Percentiles rank a stretch among this genome's conserved stretches.
These are phyloP conservation scores for Aureobasidium lini DNA, from an alignment of 2,329 filamentous ascomycete species.

Conservation along the genomic window DNA sequence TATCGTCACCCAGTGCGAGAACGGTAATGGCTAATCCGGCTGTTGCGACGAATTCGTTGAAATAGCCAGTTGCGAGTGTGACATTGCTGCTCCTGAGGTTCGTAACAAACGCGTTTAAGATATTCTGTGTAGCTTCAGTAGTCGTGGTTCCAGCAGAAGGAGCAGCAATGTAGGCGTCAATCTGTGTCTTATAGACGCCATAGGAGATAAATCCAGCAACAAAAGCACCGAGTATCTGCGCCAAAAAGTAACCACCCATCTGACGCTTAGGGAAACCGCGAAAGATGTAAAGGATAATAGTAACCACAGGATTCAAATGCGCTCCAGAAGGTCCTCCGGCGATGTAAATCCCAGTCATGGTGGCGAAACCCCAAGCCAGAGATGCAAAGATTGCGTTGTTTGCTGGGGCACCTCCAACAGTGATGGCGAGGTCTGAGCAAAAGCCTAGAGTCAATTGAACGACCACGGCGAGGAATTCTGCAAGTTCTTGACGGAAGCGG, in stretches of 20 bases:
- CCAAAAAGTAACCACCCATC: slow-evolving; percentile 43
- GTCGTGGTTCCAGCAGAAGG: slow-evolving; percentile 27
- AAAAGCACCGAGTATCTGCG: slow-evolving; percentile 48
- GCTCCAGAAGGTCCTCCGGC: slow-evolving; percentile 37
- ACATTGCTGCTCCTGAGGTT: slow-evolving; percentile 18
- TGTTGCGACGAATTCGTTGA: slow-evolving; percentile 42
- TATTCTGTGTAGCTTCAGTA: slow-evolving; percentile 33
- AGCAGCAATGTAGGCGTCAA: slow-evolving; percentile 26
- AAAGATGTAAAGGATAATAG: slow-evolving; percentile 36
- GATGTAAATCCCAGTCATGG: slow-evolving; percentile 41
- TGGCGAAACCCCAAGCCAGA: slow-evolving; percentile 38
- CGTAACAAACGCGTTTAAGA: slow-evolving; percentile 31
- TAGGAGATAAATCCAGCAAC: slow-evolving; percentile 41
- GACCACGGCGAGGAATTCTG: slow-evolving; percentile 8
- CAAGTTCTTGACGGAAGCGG: slow-evolving; percentile 1
- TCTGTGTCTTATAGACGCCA: slow-evolving; percentile 34
- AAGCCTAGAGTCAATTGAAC: slow-evolving; percentile 11
- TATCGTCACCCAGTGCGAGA: slow-evolving; percentile 29
- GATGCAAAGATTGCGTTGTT: slow-evolving; percentile 28
- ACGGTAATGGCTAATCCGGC: slow-evolving; percentile 35
- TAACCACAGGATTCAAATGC: slow-evolving; percentile 42
- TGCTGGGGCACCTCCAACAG: neutral
- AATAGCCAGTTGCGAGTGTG: slow-evolving; percentile 36
- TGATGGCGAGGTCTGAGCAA: neutral
- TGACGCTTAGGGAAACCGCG: slow-evolving; percentile 48